A percentile compares a stretch with the other conserved stretches of the same genome.
These are phyloP conservation scores for Chytridiales sp. DNA, from an alignment of 371 early-diverging fungal species.

Conservation along the genomic window DNA sequence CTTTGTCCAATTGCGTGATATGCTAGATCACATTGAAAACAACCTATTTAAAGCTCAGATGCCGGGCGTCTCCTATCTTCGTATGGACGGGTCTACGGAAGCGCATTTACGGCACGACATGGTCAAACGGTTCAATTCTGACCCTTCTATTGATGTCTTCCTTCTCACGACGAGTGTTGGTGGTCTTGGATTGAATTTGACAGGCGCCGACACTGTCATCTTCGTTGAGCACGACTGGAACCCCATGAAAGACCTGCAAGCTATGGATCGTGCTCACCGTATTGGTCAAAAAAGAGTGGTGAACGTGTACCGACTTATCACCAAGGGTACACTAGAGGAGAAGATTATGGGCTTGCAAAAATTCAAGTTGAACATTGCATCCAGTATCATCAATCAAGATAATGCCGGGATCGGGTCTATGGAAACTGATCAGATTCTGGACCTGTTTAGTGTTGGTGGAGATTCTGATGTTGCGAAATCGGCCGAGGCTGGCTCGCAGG, in stretches of 20 bases:
- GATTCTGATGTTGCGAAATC: slow-evolving; percentile 6
- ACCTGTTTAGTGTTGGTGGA: slow-evolving; percentile 70
- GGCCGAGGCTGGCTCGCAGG: slow-evolving; percentile 50
- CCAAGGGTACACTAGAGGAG: slow-evolving; percentile 98
- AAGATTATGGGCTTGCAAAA: slow-evolving; percentile 98
- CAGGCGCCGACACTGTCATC: slow-evolving; percentile 99
- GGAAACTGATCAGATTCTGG: slow-evolving; percentile 93
- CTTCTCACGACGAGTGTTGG: slow-evolving; percentile 98
- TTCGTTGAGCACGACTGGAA: slow-evolving; percentile 99
- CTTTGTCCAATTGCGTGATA: slow-evolving; percentile 95
- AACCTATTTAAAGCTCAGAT: slow-evolving; percentile 79
- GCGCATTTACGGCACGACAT: slow-evolving; percentile 82
- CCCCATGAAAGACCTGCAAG: slow-evolving; percentile 91
- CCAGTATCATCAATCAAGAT: slow-evolving; percentile 95
- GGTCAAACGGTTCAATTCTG: slow-evolving; percentile 93
- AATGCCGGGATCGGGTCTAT: slow-evolving; percentile 89
- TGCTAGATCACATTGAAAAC: slow-evolving; percentile 95
- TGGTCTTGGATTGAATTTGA: slow-evolving; percentile 98
- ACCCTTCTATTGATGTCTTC: slow-evolving; percentile 93
- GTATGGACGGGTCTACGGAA: slow-evolving; percentile 96
- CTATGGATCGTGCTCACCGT: slow-evolving; percentile 99
- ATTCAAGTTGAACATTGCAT: slow-evolving; percentile 99
- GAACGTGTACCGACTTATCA: slow-evolving; percentile 97
- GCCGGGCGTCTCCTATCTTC: slow-evolving; percentile 88
- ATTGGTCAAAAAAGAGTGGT: slow-evolving; percentile 97